Conservation (phyloP, 2,329 filamentous ascomycete species). For the Exophiala oligosperma region DNA sequence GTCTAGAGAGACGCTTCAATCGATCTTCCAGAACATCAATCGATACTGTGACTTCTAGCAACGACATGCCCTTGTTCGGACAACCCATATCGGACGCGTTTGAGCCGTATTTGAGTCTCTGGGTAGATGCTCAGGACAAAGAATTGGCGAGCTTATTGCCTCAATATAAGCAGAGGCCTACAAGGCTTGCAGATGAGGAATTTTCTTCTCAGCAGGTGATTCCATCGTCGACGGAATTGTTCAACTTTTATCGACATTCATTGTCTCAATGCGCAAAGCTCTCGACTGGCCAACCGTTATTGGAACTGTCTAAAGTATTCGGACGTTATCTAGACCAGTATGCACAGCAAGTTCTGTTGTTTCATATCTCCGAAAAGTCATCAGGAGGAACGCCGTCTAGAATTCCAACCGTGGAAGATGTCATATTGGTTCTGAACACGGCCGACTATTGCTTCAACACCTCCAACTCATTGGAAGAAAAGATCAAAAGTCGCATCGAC, state of each 20-base stretch:
- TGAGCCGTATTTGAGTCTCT: slow-evolving; percentile 92
- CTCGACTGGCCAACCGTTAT: slow-evolving; percentile 81
- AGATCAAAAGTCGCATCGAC: slow-evolving; percentile 88
- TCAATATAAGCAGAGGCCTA: slow-evolving; percentile 79
- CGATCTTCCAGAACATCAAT: slow-evolving; percentile 72
- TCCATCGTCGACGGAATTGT: slow-evolving; percentile 90
- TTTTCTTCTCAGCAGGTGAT: slow-evolving; percentile 90
- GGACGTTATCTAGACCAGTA: slow-evolving; percentile 95
- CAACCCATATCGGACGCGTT: slow-evolving; percentile 95
- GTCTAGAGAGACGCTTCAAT: slow-evolving; percentile 79
- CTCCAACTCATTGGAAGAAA: slow-evolving; percentile 89
- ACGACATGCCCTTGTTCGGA: slow-evolving; percentile 78
- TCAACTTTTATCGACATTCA: slow-evolving; percentile 93
- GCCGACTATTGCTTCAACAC: slow-evolving; percentile 97
- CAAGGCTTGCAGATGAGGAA: slow-evolving; percentile 82
- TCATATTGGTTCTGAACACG: slow-evolving; percentile 87
- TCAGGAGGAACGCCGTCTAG: slow-evolving; percentile 55
- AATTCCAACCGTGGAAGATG: slow-evolving; percentile 64
- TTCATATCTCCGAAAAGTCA: slow-evolving; percentile 64
- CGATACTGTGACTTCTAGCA: slow-evolving; percentile 80
- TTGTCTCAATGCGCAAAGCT: slow-evolving; percentile 94
- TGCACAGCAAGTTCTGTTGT: slow-evolving; percentile 84
- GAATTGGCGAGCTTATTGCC: slow-evolving; percentile 82
- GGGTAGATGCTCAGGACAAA: slow-evolving; percentile 95
- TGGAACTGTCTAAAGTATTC: slow-evolving; percentile 81